These are phyloP conservation scores for Crithidia acanthocephali DNA, from an alignment of 208 protist genomes.

Conservation along the genomic window DNA sequence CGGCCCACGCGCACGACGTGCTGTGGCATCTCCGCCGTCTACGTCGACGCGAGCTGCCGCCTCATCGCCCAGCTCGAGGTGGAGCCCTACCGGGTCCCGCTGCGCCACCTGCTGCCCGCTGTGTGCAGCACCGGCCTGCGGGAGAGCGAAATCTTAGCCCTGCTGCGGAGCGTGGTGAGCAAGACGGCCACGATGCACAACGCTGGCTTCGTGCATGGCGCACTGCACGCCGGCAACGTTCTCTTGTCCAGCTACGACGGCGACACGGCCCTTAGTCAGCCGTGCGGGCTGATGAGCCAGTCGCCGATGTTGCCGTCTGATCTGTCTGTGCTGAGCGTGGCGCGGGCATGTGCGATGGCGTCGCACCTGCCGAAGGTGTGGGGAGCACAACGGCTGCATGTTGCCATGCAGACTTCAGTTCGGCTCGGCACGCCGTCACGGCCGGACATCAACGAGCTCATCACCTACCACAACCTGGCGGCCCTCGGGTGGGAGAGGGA, in stretches of 20 bases:
- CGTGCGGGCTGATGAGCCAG: constrained; percentile 53
- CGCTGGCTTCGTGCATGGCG: constrained; percentile 69
- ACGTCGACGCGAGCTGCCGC: constrained; percentile 63
- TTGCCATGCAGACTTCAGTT: constrained; percentile 5
- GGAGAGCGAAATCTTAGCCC: constrained; percentile 42
- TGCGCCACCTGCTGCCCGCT: constrained; percentile 68
- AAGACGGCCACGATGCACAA: constrained; percentile 59
- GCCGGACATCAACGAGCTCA: constrained; percentile 29
- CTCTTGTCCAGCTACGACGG: constrained; percentile 75
- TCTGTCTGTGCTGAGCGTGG: constrained; percentile 35
- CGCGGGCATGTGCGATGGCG: constrained; percentile 29
- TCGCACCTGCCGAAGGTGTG: constrained; percentile 27
- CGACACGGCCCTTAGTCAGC: constrained; percentile 59
- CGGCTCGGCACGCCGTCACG: constrained; percentile 22
- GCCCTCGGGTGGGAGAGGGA: constrained; percentile 20
- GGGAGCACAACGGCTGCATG: constrained; percentile 13
- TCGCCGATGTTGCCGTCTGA: constrained; percentile 22
- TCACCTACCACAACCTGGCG: constrained; percentile 35
- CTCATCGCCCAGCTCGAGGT: constrained; percentile 71
- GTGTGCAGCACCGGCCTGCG: constrained; percentile 35
- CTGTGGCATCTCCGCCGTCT: constrained; percentile 49
- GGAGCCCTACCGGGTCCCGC: constrained; percentile 53
- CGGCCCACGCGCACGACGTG: constrained; percentile 35
- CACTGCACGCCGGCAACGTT: constrained; percentile 80
- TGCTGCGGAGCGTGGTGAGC: constrained; percentile 58